Percentiles rank a stretch among this genome's conserved stretches.
phyloP scores from a whole-genome alignment of 1,139 yeast species.

The Scheffersomyces quercinus region DNA sequence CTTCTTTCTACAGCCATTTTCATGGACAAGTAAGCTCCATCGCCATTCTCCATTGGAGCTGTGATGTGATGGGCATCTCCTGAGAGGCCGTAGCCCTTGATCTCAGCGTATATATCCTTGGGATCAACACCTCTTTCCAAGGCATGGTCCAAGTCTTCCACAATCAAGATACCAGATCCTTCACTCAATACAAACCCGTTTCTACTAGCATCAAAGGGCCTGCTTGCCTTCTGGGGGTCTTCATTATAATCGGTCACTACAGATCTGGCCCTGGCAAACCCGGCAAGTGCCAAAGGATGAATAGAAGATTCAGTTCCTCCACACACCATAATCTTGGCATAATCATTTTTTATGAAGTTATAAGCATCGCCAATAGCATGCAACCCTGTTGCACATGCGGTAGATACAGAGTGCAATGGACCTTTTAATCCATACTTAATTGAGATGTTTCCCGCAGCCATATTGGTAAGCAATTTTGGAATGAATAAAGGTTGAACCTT shows the following conservation, averaged over 20 bases:
- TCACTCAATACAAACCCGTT: slow-evolving; percentile 93
- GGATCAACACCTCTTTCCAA: slow-evolving; percentile 52
- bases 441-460: slow-evolving; percentile 94
- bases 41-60: slow-evolving; percentile 80
- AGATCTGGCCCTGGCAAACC: slow-evolving; percentile 88
- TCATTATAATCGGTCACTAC: slow-evolving; percentile 66
- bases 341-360: slow-evolving; percentile 74
- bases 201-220: slow-evolving; percentile 83
- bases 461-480: slow-evolving; percentile 80
- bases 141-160: slow-evolving; percentile 83
- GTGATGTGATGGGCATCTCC: slow-evolving; percentile 95
- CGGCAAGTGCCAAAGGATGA: slow-evolving; percentile 86
- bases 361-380: slow-evolving; percentile 93
- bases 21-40: slow-evolving; percentile 88
- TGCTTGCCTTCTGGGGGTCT: slow-evolving; percentile 63
- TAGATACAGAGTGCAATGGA: slow-evolving; percentile 83
- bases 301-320: slow-evolving; percentile 91
- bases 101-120: slow-evolving; percentile 71
- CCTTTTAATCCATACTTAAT: slow-evolving; percentile 77
- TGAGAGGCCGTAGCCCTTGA: slow-evolving; percentile 84
- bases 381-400: slow-evolving; percentile 97
- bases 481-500: slow-evolving; percentile 83
- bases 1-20: slow-evolving; percentile 64
- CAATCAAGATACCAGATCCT: slow-evolving; percentile 80
- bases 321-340: slow-evolving; percentile 84